These are phyloP conservation scores for Suillus luteus DNA, from an alignment of 768 basidiomycete species.

Conservation along the genomic window DNA sequence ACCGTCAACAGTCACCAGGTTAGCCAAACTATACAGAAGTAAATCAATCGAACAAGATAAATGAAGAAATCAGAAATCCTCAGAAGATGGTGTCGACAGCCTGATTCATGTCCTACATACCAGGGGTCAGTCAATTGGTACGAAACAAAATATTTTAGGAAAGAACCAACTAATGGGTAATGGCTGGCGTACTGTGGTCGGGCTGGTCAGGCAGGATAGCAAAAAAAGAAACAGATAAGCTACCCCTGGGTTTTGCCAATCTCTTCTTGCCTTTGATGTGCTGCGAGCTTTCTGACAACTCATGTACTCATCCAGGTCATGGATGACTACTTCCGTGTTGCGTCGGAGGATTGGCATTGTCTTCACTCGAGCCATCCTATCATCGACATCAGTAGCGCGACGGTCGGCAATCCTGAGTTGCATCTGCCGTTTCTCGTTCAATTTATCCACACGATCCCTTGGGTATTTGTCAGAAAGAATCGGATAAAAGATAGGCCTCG, in stretches of 20 bases:
- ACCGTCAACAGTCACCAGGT: neutral
- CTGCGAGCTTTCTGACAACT: neutral
- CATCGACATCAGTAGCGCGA: constrained; percentile 16
- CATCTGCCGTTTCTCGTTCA: constrained; percentile 19
- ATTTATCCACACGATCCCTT: constrained; percentile 22
- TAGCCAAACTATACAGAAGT: neutral
- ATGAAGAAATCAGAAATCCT: neutral
- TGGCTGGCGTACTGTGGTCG: constrained; percentile 13
- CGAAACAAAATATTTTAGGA: neutral
- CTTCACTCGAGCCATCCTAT: constrained; percentile 5
- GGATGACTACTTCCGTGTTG: constrained; percentile 17
- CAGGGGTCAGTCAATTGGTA: neutral
- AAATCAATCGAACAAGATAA: neutral
- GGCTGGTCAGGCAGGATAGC: neutral
- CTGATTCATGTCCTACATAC: constrained; percentile 6
- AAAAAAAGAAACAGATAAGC: neutral
- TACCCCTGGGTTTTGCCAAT: constrained; percentile 7
- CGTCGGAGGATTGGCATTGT: constrained; percentile 18
- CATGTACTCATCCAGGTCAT: constrained; percentile 13
- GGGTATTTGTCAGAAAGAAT: neutral
- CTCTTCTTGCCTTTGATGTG: neutral
- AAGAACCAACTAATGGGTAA: constrained; percentile 15
- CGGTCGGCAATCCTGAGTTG: constrained; percentile 16
- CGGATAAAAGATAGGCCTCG: neutral
- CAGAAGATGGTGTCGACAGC: constrained; percentile 1